Evolutionary conservation across 768 basidiomycete genomes (phyloP).

Genomic region (Myochromella boudieri): DNA sequence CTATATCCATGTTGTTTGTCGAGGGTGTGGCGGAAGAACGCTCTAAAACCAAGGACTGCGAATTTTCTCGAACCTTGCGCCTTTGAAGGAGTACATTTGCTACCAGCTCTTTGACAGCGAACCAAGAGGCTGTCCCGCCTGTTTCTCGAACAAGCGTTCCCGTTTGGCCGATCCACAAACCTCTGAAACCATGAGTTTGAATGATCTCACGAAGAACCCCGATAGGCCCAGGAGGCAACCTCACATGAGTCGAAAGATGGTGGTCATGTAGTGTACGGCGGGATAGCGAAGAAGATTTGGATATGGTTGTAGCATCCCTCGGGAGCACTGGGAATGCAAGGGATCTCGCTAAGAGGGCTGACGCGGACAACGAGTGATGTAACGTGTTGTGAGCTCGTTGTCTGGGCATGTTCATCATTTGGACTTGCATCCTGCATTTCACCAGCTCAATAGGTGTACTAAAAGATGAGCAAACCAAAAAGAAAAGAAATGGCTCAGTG

Average conservation of each 20-base stretch:
- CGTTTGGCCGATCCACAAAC: conserved; percentile 84
- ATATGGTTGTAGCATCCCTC: background rate
- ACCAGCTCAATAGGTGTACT: conserved; percentile 88
- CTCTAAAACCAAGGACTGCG: conserved; percentile 7
- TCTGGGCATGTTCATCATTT: conserved; percentile 54
- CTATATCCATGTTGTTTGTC: conserved; percentile 13
- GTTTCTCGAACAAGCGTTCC: conserved; percentile 88
- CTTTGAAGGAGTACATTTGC: conserved; percentile 54
- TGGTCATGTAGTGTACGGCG: conserved; percentile 5
- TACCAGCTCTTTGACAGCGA: conserved; percentile 79
- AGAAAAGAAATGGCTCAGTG: background rate
- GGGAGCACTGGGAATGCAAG: conserved; percentile 7
- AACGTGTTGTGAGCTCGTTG: conserved; percentile 9
- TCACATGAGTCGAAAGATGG: conserved; percentile 17
- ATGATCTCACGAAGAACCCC: conserved; percentile 62
- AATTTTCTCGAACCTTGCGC: conserved; percentile 13
- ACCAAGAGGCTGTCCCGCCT: conserved; percentile 86
- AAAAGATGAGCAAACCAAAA: conserved; percentile 3
- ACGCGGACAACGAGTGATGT: conserved; percentile 1
- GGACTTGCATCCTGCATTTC: conserved; percentile 93
- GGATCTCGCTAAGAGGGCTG: conserved; percentile 5
- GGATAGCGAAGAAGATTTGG: background rate
- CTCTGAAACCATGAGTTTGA: conserved; percentile 53
- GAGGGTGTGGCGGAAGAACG: background rate
- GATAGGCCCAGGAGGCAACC: conserved; percentile 64